Evolutionary conservation across 352 stramenopile species (phyloP), one percentile per base, ranked within the genome.

Genomic region (Phytophthora idaei): DNA sequence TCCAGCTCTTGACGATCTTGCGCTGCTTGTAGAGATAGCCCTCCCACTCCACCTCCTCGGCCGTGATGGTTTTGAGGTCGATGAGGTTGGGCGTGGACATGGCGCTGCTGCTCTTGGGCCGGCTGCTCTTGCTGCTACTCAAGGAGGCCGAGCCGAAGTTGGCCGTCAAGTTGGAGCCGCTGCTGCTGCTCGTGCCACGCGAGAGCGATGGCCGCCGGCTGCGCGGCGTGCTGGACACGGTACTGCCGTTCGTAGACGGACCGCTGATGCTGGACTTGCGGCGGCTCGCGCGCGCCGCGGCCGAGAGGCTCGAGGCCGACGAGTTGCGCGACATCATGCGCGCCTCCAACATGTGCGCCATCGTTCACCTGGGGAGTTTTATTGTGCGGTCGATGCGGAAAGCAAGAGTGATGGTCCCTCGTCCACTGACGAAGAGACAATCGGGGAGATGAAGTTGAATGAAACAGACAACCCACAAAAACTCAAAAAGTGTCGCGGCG

Each of bases 1-100:
- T 93, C 88, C 88, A 96, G 76, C 85, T 94, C 78, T 94, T 94
- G 54, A 96, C 88, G 61, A 96, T 85, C 75, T 94, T 93, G 64
- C 86, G 85, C 67, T 96, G 88, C 73, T 96, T 96, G 78, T 94
- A 96, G 12, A 96, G 60, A 61, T 96, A 96, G 2, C 88, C 88
- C 61, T 96, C 88, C 88, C 88, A 96, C 72, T 96, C 88, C 50
- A 95, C 65, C 50, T 94, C 87, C 54, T 94, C 87, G 61, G 75
- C 80, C 73, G 88, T 90, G 63, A 93, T 93, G 31, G 83, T 93
- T 74, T 94, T 94, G 54, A 95, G 81, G 51, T 95, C 88, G 51
- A 95, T 95, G 45, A 95, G 66, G 58, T 92, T 94, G 12, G 88
- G 88, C 58, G 83, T 89, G 4, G 73, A 57, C 46, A 94, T 64